phyloP scores from a whole-genome alignment of 2,329 filamentous ascomycete species.

The Calonectria crousiana region DNA sequence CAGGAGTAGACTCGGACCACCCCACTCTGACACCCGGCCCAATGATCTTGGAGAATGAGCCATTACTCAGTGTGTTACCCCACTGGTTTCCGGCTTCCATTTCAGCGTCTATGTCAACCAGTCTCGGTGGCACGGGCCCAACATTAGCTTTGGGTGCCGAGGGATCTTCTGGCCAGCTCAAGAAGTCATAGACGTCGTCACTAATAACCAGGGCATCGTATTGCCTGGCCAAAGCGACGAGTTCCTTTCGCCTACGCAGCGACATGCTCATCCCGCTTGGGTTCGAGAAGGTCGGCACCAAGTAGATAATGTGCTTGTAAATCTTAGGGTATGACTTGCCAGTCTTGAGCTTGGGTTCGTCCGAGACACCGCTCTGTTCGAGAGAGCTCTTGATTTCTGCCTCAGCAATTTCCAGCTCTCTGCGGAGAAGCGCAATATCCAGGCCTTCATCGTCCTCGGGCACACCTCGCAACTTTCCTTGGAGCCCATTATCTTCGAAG shows the following conservation, averaged over 20 bases:
- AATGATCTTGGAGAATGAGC: conserved; percentile 75
- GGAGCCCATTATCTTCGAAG: conserved; percentile 72
- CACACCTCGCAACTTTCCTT: conserved; percentile 65
- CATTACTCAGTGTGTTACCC: conserved; percentile 75
- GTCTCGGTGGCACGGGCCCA: conserved; percentile 1
- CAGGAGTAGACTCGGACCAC: conserved; percentile 19
- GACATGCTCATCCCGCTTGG: conserved; percentile 76
- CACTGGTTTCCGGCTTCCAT: conserved; percentile 50
- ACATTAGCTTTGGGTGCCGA: conserved; percentile 50
- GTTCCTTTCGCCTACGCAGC: conserved; percentile 62
- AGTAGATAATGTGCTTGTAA: conserved; percentile 78
- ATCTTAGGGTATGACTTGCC: conserved; percentile 50
- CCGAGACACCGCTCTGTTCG: neutral
- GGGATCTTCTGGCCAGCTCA: conserved; percentile 68
- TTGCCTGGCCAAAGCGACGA: conserved; percentile 71
- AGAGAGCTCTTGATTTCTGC: neutral
- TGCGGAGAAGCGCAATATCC: conserved; percentile 31
- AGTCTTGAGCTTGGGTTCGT: conserved; percentile 9
- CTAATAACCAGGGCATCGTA: conserved; percentile 76
- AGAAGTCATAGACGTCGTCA: conserved; percentile 80
- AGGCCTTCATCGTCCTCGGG: conserved; percentile 64
- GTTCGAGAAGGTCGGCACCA: conserved; percentile 78
- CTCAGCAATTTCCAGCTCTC: neutral
- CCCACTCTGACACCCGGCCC: conserved; percentile 71
- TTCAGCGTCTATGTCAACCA: conserved; percentile 5